These are phyloP conservation scores for Tremellales sp. DNA, from an alignment of 1,284 basidiomycete species.

Conservation along the genomic window DNA sequence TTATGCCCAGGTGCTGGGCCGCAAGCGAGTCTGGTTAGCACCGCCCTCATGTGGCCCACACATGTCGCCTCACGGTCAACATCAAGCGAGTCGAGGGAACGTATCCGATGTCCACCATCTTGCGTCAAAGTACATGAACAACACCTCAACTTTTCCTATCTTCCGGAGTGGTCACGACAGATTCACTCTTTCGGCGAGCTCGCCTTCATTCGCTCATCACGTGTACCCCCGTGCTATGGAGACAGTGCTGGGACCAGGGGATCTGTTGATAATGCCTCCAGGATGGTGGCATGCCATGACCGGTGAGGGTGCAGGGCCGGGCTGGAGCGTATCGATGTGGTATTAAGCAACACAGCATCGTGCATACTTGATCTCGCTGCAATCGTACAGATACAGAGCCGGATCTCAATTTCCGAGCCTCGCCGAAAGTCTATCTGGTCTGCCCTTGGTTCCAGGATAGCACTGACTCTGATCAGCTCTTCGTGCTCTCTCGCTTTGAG, in stretches of 20 bases:
- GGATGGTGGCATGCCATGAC: constrained; percentile 93
- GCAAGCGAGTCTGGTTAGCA: constrained; percentile 89
- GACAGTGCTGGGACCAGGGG: constrained; percentile 69
- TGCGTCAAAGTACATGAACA: constrained; percentile 43
- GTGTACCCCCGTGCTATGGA: constrained; percentile 64
- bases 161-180: constrained; percentile 18
- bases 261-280: constrained; percentile 79
- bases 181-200: constrained; percentile 3
- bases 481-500: neutral
- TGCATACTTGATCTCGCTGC: too few relatives aligned
- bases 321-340: constrained; percentile 49
- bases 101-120: too few relatives aligned
- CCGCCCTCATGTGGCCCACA: constrained; percentile 58
- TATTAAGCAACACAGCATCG: constrained; percentile 34
- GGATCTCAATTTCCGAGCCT: neutral
- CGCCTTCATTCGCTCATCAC: constrained; percentile 54
- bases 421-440: neutral
- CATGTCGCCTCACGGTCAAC: constrained; percentile 55
- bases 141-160: constrained; percentile 49
- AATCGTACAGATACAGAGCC: neutral
- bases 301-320: constrained; percentile 55
- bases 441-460: constrained; percentile 74
- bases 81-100: constrained; percentile 46
- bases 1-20: constrained; percentile 84
- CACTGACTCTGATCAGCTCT: constrained; percentile 47